phyloP scores from a whole-genome alignment of 2,329 filamentous ascomycete genomes.

The Pestalotiopsis sp. region DNA sequence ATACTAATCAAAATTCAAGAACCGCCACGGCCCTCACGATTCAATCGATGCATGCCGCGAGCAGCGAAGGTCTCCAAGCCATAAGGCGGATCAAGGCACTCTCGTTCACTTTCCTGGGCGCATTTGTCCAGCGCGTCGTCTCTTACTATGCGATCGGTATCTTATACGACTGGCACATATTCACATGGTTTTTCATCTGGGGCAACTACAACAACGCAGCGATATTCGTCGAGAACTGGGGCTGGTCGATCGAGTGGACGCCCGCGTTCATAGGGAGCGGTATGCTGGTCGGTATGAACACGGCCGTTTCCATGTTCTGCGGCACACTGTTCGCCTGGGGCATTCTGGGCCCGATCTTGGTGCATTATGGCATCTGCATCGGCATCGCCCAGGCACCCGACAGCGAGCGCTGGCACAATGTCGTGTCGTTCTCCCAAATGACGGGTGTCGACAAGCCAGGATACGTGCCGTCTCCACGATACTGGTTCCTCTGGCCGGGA shows the following conservation, averaged over 20 bases:
- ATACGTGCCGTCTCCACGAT: slow-evolving; percentile 13
- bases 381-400: slow-evolving; percentile 35
- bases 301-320: slow-evolving; percentile 58
- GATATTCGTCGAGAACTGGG: slow-evolving; percentile 59
- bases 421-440: slow-evolving; percentile 36
- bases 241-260: slow-evolving; percentile 60
- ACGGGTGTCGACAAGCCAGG: neutral
- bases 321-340: slow-evolving; percentile 59
- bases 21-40: slow-evolving; percentile 62
- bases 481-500: slow-evolving; percentile 44
- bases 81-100: slow-evolving; percentile 59
- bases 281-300: slow-evolving; percentile 62
- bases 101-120: slow-evolving; percentile 46
- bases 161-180: slow-evolving; percentile 59
- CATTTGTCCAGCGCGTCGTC: slow-evolving; percentile 53
- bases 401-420: slow-evolving; percentile 46
- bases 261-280: slow-evolving; percentile 62
- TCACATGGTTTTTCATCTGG: slow-evolving; percentile 59
- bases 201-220: slow-evolving; percentile 51
- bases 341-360: slow-evolving; percentile 58
- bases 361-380: slow-evolving; percentile 53
- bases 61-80: slow-evolving; percentile 50
- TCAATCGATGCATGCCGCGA: slow-evolving; percentile 59
- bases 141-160: slow-evolving; percentile 61
- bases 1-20: neutral